Evolutionary conservation across 169 alveolate species (phyloP), one percentile per base, ranked within the genome.

Genomic region (Plasmodium vinckei): DNA sequence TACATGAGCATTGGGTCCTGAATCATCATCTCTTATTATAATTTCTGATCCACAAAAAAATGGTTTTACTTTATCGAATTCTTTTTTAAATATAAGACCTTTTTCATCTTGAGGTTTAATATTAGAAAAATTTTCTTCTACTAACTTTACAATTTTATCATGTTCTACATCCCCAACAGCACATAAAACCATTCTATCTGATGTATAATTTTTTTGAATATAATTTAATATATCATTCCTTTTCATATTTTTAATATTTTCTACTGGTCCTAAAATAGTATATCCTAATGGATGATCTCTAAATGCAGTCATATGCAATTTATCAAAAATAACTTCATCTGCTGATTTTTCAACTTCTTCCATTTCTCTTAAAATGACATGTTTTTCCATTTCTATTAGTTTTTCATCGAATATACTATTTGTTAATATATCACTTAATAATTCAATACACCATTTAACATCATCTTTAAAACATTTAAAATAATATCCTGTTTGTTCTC

Each of bases 401-500:
- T 89, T 82, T 9, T 91, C 92, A 71, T 96, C 96, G 87, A 97
- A 96, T 42, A 79, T 75, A 64, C 99, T 97, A 92, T 97, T 95
- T 39, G 94, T 92, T 44, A 98, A 89, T 88, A 97, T 97, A 87
- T 98, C 99, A 60, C 98, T 92, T 21, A 98, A 87, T 9, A 98
- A 92, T 77, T 97, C 99, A 61, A 97, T 92, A 64, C 98, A 96
- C 90, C 96, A 89, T 44, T 96, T 94, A 17, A 94, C 51, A 46
- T 97, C 96, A 10, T 95, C 87, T 67, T 95, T 95, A 86, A 96
- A 96, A 33, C 97, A 95, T 25, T 95, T 95, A 84, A 96, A 96
- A 57, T 97, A 93, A 87, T 93, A 93, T 88, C 97, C 97, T 0
- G 99, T 98, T 88, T 97, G 98, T 72, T 98, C 99, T 87, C 99